Conservation (phyloP, 1,284 basidiomycete species). For the Athelia psychrophila region DNA sequence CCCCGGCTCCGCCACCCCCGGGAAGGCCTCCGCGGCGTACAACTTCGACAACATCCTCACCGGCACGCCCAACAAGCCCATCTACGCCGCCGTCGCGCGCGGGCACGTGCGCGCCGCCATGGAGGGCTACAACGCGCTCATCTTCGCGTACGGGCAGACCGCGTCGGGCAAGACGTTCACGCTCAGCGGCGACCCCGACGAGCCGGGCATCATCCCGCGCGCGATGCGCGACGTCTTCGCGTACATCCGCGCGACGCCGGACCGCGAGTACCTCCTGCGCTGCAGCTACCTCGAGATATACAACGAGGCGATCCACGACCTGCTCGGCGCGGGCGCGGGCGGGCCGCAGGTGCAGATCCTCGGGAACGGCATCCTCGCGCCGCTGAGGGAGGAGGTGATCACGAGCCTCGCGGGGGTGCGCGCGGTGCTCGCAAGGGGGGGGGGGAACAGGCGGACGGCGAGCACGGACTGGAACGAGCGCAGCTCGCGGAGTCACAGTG, state of each 20-base stretch:
- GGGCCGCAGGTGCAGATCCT: conserved; percentile 64
- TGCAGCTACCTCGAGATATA: conserved; percentile 97
- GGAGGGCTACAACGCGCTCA: conserved; percentile 95
- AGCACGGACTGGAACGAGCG: conserved; percentile 98
- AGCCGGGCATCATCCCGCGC: conserved; percentile 94
- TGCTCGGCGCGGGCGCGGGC: conserved; percentile 66
- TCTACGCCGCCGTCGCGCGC: conserved; percentile 83
- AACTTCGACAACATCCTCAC: conserved; percentile 79
- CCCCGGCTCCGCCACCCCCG: conserved; percentile 48
- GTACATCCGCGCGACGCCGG: conserved; percentile 67
- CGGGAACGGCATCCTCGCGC: conserved; percentile 61
- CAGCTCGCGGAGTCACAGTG: conserved; percentile 89
- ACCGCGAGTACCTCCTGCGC: conserved; percentile 90
- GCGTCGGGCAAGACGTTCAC: conserved; percentile 95
- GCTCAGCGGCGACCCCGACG: conserved; percentile 74
- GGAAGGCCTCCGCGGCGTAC: conserved; percentile 49
- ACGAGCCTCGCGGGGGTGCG: conserved; percentile 85
- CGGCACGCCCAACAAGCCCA: conserved; percentile 79
- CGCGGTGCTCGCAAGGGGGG: conserved; percentile 83
- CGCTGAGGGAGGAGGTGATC: conserved; percentile 88
- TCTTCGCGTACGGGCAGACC: conserved; percentile 92
- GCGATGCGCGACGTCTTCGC: conserved; percentile 86
- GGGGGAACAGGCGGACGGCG: conserved; percentile 86
- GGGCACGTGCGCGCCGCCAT: conserved; percentile 90
- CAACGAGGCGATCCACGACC: conserved; percentile 90